Conservation (phyloP, 805 yeast species). For the Ogataea trehalophila region DNA sequence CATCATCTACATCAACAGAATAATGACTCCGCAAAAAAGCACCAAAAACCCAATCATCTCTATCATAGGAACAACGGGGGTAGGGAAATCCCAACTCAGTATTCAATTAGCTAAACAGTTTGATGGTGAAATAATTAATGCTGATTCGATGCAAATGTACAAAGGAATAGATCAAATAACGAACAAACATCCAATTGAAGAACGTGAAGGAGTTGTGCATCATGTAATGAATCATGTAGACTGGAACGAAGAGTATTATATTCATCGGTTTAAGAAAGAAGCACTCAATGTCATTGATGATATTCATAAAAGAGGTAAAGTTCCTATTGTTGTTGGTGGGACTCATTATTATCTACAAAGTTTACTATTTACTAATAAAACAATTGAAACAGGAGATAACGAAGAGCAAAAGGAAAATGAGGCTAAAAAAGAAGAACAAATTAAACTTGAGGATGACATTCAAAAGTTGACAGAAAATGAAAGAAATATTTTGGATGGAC, state of each 20-base stretch:
- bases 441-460: conserved; percentile 14
- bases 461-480: conserved; percentile 30
- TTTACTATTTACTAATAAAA: conserved; percentile 64
- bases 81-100: conserved; percentile 86
- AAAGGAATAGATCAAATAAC: conserved; percentile 68
- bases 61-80: conserved; percentile 84
- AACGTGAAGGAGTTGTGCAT: conserved; percentile 71
- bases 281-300: conserved; percentile 60
- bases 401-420: not conserved
- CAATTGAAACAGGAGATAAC: conserved; percentile 37
- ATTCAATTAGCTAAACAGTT: conserved; percentile 72
- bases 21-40: not conserved
- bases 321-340: conserved; percentile 92
- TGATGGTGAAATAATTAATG: conserved; percentile 88
- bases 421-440: too few species aligned
- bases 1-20: not conserved
- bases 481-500: conserved; percentile 46
- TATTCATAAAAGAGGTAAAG: conserved; percentile 60
- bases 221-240: conserved; percentile 81
- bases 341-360: conserved; percentile 91
- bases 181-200: conserved; percentile 83
- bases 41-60: conserved; percentile 21
- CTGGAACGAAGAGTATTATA: conserved; percentile 78
- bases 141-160: conserved; percentile 97
- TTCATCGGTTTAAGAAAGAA: conserved; percentile 73